phyloP scores from a whole-genome alignment of 2,329 filamentous ascomycete species.

The Microsporum ferrugineum region DNA sequence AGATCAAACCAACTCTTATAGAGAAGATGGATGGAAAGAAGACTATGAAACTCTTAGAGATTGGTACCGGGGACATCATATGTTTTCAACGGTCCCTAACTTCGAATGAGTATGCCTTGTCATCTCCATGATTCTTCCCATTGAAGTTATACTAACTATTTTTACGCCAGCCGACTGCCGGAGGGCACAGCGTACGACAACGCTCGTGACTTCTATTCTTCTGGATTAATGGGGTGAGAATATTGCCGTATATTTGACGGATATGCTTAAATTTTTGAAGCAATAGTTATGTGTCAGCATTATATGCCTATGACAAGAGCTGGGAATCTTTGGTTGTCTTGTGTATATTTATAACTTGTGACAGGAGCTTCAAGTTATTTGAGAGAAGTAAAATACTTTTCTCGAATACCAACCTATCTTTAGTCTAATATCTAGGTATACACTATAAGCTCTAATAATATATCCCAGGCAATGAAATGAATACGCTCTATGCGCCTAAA shows the following conservation, averaged over 20 bases:
- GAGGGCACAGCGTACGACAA: neutral
- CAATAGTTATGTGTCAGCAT: too few relatives aligned
- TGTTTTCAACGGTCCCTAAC: slow-evolving; percentile 57
- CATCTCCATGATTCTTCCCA: neutral
- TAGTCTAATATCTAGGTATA: neutral
- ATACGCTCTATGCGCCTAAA: neutral
- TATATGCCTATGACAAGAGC: too few relatives aligned
- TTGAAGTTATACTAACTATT: neutral
- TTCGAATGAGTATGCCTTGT: neutral
- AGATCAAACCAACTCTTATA: slow-evolving; percentile 97
- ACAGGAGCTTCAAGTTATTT: too few relatives aligned
- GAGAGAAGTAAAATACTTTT: too few relatives aligned
- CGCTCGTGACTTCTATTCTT: neutral
- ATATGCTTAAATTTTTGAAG: neutral
- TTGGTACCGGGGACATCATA: slow-evolving; percentile 93
- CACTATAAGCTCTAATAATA: neutral
- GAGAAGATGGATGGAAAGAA: slow-evolving; percentile 85
- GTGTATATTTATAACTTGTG: too few relatives aligned
- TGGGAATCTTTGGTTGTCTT: too few relatives aligned
- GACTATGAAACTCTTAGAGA: slow-evolving; percentile 77
- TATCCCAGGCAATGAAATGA: neutral
- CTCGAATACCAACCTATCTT: neutral
- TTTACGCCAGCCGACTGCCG: neutral
- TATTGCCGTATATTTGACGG: neutral
- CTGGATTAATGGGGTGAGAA: neutral